Evolutionary conservation across 345 rosid species (phyloP).

Genomic region (Jatropha curcas): DNA sequence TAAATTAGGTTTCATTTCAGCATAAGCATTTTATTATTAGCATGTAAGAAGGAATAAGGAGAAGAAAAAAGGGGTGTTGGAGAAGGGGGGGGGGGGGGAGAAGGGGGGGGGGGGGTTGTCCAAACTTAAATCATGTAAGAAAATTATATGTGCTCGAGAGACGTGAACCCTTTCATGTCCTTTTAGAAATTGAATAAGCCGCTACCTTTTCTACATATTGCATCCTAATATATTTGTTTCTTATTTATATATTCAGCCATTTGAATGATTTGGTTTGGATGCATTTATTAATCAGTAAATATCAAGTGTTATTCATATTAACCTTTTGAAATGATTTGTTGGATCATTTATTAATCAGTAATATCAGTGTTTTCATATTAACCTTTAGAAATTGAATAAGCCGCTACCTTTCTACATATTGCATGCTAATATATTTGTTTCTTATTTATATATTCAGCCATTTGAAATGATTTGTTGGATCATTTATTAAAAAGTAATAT

Average conservation of each 20-base stretch:
- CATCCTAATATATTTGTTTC: background rate
- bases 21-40: background rate
- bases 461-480: background rate
- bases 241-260: background rate
- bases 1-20: background rate
- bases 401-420: background rate
- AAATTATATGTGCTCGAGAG: background rate
- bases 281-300: background rate
- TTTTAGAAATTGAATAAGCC: background rate
- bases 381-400: background rate
- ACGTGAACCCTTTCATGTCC: background rate
- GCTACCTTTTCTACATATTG: background rate
- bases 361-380: too few species aligned
- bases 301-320: background rate
- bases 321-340: too few species aligned
- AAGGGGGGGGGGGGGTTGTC: background rate
- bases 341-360: too few species aligned
- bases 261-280: background rate
- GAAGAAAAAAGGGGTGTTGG: too few species aligned
- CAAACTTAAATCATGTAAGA: background rate
- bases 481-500: background rate
- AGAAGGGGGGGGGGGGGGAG: background rate
- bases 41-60: background rate
- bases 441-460: background rate
- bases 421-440: background rate